Percentiles rank a stretch among this genome's conserved stretches.
These are phyloP conservation scores for Pyricularia sp. DNA, from an alignment of 2,329 filamentous ascomycete species.

Conservation along the genomic window DNA sequence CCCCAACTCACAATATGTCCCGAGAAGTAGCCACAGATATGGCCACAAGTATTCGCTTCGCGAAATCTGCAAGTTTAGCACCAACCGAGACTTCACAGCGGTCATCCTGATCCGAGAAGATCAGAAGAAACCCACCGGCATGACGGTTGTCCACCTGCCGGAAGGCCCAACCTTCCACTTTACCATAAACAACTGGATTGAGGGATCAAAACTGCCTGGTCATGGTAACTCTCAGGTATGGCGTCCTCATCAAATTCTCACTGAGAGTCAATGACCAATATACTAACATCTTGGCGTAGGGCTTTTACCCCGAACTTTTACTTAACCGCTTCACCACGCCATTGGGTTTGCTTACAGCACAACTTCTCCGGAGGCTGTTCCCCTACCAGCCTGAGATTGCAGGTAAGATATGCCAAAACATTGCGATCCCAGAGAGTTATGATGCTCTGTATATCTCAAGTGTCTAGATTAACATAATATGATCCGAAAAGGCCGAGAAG, in stretches of 20 bases:
- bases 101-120: conserved; percentile 84
- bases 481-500: conserved; percentile 62
- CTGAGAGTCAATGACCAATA: conserved; percentile 32
- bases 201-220: conserved; percentile 77
- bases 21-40: conserved; percentile 73
- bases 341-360: conserved; percentile 77
- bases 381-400: conserved; percentile 74
- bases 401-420: conserved; percentile 29
- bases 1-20: conserved; percentile 81
- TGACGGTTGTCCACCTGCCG: conserved; percentile 80
- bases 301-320: conserved; percentile 5
- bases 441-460: background rate
- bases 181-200: conserved; percentile 80
- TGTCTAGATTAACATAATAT: background rate
- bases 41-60: conserved; percentile 85
- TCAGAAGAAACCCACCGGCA: conserved; percentile 69
- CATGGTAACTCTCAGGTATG: conserved; percentile 58
- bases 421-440: background rate
- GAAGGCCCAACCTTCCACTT: conserved; percentile 89
- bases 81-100: conserved; percentile 73
- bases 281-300: background rate
- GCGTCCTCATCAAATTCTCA: too few relatives aligned
- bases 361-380: conserved; percentile 72
- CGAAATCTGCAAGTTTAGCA: conserved; percentile 81
- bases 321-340: conserved; percentile 66